Percentiles rank a stretch among this genome's conserved stretches.
Evolutionary conservation across 345 rosid species (phyloP).

Genomic region (Trapa incisa): DNA sequence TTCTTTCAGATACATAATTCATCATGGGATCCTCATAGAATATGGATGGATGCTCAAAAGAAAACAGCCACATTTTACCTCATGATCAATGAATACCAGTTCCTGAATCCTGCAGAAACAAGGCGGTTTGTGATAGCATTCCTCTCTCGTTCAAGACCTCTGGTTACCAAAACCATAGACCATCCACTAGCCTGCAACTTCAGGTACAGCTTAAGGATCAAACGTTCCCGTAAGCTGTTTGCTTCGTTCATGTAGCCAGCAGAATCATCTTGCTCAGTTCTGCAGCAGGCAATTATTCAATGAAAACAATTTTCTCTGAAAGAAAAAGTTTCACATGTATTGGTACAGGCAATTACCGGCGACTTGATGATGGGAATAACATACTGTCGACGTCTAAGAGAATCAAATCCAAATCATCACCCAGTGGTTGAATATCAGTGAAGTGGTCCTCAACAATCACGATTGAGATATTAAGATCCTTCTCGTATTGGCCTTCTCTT

Average conservation of each 20-base stretch:
- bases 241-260: slow-evolving; percentile 7
- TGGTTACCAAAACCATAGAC: slow-evolving; percentile 48
- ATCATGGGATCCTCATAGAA: neutral
- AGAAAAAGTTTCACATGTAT: neutral
- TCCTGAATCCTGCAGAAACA: slow-evolving; percentile 36
- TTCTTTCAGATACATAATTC: neutral
- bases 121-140: slow-evolving; percentile 29
- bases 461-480: slow-evolving; percentile 38
- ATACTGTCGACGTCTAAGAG: slow-evolving; percentile 55
- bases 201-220: slow-evolving; percentile 25
- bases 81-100: slow-evolving; percentile 61
- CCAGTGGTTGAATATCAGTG: slow-evolving; percentile 20
- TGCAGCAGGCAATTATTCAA: neutral
- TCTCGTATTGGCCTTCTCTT: slow-evolving; percentile 34
- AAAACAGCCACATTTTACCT: slow-evolving; percentile 20
- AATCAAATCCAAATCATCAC: slow-evolving; percentile 33
- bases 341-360: neutral
- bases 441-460: slow-evolving; percentile 36
- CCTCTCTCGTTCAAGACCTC: slow-evolving; percentile 28
- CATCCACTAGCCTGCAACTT: slow-evolving; percentile 48
- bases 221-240: slow-evolving; percentile 24
- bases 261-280: slow-evolving; percentile 23
- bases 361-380: slow-evolving; percentile 16
- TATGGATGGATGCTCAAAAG: neutral
- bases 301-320: no score